These are phyloP conservation scores for Ganoderma multipileum DNA, from an alignment of 1,284 basidiomycete species.

Conservation along the genomic window DNA sequence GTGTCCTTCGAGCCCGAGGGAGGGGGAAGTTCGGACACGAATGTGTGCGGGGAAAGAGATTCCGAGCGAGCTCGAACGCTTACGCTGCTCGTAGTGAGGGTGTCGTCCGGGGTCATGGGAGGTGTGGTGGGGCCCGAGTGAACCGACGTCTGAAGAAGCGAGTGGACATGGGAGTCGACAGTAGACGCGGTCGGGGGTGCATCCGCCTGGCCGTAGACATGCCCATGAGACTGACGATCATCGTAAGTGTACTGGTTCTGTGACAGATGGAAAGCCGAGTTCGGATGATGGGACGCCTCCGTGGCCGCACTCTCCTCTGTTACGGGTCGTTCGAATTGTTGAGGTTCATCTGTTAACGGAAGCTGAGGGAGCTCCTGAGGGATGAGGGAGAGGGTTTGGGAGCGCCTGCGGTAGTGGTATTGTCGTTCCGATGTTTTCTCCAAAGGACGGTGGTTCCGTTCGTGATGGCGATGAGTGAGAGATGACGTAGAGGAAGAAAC, in stretches of 20 bases:
- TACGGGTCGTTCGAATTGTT: slow-evolving; percentile 9
- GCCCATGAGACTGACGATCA: slow-evolving; percentile 42
- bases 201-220: slow-evolving; percentile 31
- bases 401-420: slow-evolving; percentile 39
- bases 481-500: slow-evolving; percentile 18
- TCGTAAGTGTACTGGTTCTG: slow-evolving; percentile 39
- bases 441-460: slow-evolving; percentile 22
- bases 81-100: slow-evolving; percentile 36
- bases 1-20: slow-evolving; percentile 24
- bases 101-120: slow-evolving; percentile 43
- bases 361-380: slow-evolving; percentile 22
- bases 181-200: slow-evolving; percentile 19
- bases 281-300: slow-evolving; percentile 6
- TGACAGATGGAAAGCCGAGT: slow-evolving; percentile 22
- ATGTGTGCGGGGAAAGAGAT: slow-evolving; percentile 32
- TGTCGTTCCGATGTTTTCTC: slow-evolving; percentile 27
- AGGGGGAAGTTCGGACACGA: slow-evolving; percentile 30
- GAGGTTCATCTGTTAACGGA: slow-evolving; percentile 3
- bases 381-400: slow-evolving; percentile 34
- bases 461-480: slow-evolving; percentile 22
- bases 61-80: slow-evolving; percentile 31
- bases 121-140: slow-evolving; percentile 33
- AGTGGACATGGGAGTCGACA: slow-evolving; percentile 24
- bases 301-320: slow-evolving; percentile 18
- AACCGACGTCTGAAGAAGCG: slow-evolving; percentile 27